These are phyloP conservation scores for Pythium aphanidermatum DNA, from an alignment of 352 stramenopile species.

Conservation along the genomic window DNA sequence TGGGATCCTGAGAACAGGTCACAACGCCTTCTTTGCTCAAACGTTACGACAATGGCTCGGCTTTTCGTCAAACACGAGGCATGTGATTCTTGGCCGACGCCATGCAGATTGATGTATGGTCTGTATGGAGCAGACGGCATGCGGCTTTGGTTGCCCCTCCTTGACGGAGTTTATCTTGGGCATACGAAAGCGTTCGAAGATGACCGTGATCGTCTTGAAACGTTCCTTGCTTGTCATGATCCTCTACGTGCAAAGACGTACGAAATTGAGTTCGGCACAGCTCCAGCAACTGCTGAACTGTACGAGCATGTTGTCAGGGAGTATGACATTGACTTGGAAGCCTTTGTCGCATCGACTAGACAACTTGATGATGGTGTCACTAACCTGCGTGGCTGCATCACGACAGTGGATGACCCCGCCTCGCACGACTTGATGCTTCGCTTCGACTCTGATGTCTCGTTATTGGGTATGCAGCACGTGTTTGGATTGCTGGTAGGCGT, in stretches of 20 bases:
- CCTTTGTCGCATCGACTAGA: conserved; percentile 22
- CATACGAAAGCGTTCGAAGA: conserved; percentile 55
- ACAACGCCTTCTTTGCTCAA: conserved; percentile 55
- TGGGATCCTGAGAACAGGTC: conserved; percentile 73
- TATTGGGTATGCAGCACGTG: conserved; percentile 52
- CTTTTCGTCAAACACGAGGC: conserved; percentile 36
- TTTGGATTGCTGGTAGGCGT: conserved; percentile 73
- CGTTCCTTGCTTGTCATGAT: conserved; percentile 73
- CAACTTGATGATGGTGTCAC: conserved; percentile 27
- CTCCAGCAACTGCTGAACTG: conserved; percentile 46
- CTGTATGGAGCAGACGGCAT: conserved; percentile 73
- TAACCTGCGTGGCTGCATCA: conserved; percentile 50
- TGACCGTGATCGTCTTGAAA: conserved; percentile 39
- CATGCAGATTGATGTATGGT: conserved; percentile 58
- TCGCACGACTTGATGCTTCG: conserved; percentile 60
- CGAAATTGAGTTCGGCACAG: conserved; percentile 73
- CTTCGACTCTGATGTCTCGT: conserved; percentile 73
- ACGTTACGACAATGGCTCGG: conserved; percentile 56
- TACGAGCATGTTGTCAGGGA: conserved; percentile 70
- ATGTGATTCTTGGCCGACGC: conserved; percentile 46
- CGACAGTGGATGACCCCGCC: conserved; percentile 49
- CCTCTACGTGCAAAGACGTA: conserved; percentile 77
- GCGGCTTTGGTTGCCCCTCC: conserved; percentile 64
- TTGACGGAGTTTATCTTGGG: conserved; percentile 70
- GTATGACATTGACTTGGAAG: conserved; percentile 58